These are phyloP conservation scores for Penicilliopsis zonata DNA, from an alignment of 495 filamentous ascomycete genomes.

Conservation along the genomic window DNA sequence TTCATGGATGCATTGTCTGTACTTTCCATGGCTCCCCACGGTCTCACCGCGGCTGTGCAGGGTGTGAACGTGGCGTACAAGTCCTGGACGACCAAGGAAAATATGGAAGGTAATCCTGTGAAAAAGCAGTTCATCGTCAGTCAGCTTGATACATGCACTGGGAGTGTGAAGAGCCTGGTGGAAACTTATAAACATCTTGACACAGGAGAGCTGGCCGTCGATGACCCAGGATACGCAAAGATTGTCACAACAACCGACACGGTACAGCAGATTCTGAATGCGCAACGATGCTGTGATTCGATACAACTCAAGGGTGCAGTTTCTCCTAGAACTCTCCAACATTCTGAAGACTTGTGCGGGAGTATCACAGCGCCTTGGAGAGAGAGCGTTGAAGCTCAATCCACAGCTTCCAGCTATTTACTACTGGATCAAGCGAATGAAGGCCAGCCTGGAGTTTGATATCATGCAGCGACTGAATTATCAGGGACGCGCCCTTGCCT, in stretches of 20 bases:
- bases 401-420: background rate
- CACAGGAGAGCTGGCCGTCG: conserved; percentile 1
- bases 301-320: conserved; percentile 1
- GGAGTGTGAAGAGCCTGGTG: background rate
- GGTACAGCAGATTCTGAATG: conserved; percentile 1
- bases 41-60: too few species aligned
- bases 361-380: conserved; percentile 1
- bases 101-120: background rate
- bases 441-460: background rate
- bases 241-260: background rate
- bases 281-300: conserved; percentile 2
- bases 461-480: conserved; percentile 3
- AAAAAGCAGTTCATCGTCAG: conserved; percentile 2
- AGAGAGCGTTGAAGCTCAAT: conserved; percentile 1
- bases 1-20: too few species aligned
- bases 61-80: too few species aligned
- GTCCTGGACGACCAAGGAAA: background rate
- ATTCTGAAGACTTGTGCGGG: background rate
- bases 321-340: background rate
- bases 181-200: background rate
- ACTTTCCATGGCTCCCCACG: too few species aligned
- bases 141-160: conserved; percentile 1
- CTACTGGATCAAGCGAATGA: conserved; percentile 1
- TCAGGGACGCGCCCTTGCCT: conserved; percentile 1
- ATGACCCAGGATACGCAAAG: conserved; percentile 1